Conservation (phyloP, 2,329 filamentous ascomycete species). For the Phaeosphaeriaceae sp. region DNA sequence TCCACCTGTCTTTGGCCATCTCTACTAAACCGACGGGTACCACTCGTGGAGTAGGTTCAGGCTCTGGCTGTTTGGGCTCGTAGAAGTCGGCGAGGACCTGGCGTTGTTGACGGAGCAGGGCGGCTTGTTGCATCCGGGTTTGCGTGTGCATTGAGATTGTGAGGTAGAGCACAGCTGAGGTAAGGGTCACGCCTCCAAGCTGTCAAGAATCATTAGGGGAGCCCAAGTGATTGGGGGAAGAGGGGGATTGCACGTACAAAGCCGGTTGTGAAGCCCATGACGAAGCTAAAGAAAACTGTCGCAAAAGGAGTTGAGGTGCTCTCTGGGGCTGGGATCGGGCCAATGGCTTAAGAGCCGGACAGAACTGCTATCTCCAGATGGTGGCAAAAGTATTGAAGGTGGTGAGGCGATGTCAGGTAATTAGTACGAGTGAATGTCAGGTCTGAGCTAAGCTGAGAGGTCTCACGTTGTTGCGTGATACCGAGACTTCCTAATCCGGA, state of each 20-base stretch:
- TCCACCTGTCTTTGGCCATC: slow-evolving; percentile 59
- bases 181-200: slow-evolving; percentile 60
- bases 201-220: slow-evolving; percentile 28
- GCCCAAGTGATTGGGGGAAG: neutral
- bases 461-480: no score
- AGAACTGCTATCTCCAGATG: no score
- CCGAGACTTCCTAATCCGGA: neutral
- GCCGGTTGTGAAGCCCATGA: slow-evolving; percentile 60
- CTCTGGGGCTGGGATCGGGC: neutral
- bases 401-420: no score
- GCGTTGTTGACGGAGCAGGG: slow-evolving; percentile 55
- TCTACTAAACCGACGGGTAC: slow-evolving; percentile 52
- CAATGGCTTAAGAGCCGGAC: neutral
- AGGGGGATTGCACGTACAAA: slow-evolving; percentile 48
- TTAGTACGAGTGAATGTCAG: no score
- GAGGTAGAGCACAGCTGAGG: slow-evolving; percentile 51
- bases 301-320: neutral
- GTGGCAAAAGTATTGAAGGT: no score
- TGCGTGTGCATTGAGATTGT: slow-evolving; percentile 52
- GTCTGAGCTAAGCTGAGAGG: no score
- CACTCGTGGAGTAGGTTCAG: slow-evolving; percentile 48
- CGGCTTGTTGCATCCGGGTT: slow-evolving; percentile 54
- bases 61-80: slow-evolving; percentile 50
- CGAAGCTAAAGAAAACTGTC: neutral
- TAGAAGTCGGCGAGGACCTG: slow-evolving; percentile 52